Evolutionary conservation across 2,329 filamentous ascomycete genomes (phyloP), one percentile per base, ranked within the genome.

Genomic region (Chrysoporthe deuterocubensis): DNA sequence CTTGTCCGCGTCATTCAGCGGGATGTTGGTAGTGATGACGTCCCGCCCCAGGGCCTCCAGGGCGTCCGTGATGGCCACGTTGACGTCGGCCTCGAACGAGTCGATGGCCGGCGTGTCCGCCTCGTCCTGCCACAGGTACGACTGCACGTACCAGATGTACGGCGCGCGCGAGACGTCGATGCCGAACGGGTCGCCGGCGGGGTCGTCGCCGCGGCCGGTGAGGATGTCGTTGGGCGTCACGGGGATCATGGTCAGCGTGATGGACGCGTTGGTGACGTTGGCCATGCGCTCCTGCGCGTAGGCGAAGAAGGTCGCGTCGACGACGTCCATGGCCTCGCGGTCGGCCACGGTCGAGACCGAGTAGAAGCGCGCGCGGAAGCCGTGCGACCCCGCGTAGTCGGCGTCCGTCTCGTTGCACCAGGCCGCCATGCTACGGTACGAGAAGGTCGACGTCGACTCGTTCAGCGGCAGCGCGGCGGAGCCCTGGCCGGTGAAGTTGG

Each of bases 1-100:
- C 2, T 11, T 32, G 43, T 67, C 65, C 37, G 65, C 65, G n/a
- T 67, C 65, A 44, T 67, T 67, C 37, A 67, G 43, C 26, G 62
- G 62, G 16, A 67, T n/a, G 32, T 62, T 62, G 16, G 40, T 40
- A 8, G 40, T 62, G n/a, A 40, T 9, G 37, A 40, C 37, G 9
- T 5, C 6, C 9, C 32, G n/a, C 37, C 62, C 5, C 46, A 42
- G 26, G 40, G 57, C 59, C 4, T 67, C 50, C 40, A 67, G 60
- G 8, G 32, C 48, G 5, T 26, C 59, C 13, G 34, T 26, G 18
- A 57, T 57, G 11, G 26, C 26, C 8, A 26, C 54, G n/a, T 62
- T 62, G 40, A 58, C n/a, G 32, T 63, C 58, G 21, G 37, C 50
- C 34, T 62, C 40, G 5, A 44, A 26, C 18, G 58, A 32, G 21